Conservation (phyloP, 345 rosid species). For the Microthlaspi erraticum region DNA sequence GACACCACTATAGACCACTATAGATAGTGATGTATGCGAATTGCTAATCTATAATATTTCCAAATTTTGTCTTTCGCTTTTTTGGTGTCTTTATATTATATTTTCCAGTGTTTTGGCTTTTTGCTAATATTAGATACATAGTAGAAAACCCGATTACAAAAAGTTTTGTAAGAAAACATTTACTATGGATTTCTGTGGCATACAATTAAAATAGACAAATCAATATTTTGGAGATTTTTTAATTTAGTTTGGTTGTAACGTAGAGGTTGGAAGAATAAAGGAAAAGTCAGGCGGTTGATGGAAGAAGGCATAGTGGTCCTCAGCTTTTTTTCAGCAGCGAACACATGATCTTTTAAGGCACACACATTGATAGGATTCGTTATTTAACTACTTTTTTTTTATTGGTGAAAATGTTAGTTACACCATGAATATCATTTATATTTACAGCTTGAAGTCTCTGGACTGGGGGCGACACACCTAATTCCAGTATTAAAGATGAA, state of each 20-base stretch:
- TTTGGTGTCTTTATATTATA: neutral
- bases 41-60: conserved; percentile 22
- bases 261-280: conserved; percentile 37
- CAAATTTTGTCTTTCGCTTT: neutral
- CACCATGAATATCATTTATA: neutral
- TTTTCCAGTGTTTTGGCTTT: neutral
- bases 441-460: conserved; percentile 12
- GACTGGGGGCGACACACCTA: conserved; percentile 1
- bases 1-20: conserved; percentile 20
- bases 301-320: conserved; percentile 41
- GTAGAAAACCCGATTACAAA: neutral
- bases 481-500: conserved; percentile 19
- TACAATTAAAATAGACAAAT: neutral
- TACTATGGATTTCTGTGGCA: neutral
- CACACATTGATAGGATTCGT: conserved; percentile 38
- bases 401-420: conserved; percentile 10
- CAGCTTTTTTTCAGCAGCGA: conserved; percentile 29
- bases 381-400: conserved; percentile 9
- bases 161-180: neutral
- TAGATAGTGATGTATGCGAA: conserved; percentile 25
- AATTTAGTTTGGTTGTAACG: conserved; percentile 1
- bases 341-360: conserved; percentile 37
- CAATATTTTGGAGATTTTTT: neutral
- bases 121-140: neutral
- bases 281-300: conserved; percentile 32